Percentiles rank a stretch among this genome's conserved stretches.
phyloP scores from a whole-genome alignment of 192 early-diverging fungal genomes.

The Coemansia sp. region DNA sequence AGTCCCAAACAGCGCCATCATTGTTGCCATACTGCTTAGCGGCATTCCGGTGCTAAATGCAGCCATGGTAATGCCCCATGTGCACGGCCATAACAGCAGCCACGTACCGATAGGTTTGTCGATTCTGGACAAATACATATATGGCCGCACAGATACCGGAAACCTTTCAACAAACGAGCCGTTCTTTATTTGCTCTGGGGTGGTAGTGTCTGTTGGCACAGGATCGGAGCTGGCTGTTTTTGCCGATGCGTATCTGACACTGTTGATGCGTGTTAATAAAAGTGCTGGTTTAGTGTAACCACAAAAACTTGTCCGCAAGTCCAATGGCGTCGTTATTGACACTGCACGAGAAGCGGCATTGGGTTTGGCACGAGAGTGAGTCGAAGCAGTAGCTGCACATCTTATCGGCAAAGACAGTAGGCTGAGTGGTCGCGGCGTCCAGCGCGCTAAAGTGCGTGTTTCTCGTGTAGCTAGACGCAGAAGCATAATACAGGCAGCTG shows the following conservation, averaged over 20 bases:
- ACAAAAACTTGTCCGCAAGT: not conserved
- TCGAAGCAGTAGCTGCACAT: not conserved
- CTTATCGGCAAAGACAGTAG: not conserved
- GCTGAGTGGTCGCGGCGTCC: not conserved
- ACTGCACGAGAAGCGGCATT: not conserved
- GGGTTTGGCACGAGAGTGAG: not conserved
- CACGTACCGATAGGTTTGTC: slow-evolving; percentile 94
- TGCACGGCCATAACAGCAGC: slow-evolving; percentile 89
- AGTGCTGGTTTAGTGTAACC: not conserved
- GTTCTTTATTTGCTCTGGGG: slow-evolving; percentile 16
- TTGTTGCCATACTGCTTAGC: slow-evolving; percentile 56
- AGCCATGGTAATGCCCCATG: slow-evolving; percentile 76
- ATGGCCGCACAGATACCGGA: slow-evolving; percentile 63
- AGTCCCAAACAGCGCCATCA: slow-evolving; percentile 77
- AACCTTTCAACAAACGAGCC: slow-evolving; percentile 57
- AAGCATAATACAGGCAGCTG: not conserved
- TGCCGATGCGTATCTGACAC: not conserved
- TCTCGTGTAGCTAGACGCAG: not conserved
- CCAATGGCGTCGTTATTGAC: not conserved
- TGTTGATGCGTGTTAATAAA: not conserved
- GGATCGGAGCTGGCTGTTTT: not conserved
- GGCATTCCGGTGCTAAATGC: slow-evolving; percentile 60
- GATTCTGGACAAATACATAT: slow-evolving; percentile 72
- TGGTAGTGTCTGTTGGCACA: not conserved
- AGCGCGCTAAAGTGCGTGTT: not conserved